phyloP scores from a whole-genome alignment of 2,329 filamentous ascomycete genomes.

The Atkinsonella texensis region DNA sequence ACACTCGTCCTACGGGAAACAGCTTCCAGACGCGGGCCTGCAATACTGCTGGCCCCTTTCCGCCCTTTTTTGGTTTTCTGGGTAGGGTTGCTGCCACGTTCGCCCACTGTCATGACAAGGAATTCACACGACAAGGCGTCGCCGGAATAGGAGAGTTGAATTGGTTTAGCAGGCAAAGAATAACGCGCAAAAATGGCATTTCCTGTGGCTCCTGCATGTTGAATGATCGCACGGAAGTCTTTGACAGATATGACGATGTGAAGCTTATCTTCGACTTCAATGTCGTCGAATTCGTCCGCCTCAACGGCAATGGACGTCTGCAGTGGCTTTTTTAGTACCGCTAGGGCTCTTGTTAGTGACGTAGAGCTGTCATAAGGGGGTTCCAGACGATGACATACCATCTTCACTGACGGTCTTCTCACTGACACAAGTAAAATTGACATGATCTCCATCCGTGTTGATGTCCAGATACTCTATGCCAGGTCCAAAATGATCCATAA shows the following conservation, averaged over 20 bases:
- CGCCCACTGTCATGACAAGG: conserved; percentile 71
- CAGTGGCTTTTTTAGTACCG: conserved; percentile 67
- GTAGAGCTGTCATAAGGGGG: not conserved
- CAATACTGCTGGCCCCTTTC: conserved; percentile 24
- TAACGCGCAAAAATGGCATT: conserved; percentile 57
- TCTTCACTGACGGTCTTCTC: conserved; percentile 61
- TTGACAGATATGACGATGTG: conserved; percentile 75
- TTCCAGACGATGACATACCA: conserved; percentile 16
- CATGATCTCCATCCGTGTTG: conserved; percentile 58
- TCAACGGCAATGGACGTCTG: conserved; percentile 71
- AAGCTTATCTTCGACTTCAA: conserved; percentile 60
- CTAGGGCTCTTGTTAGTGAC: conserved; percentile 24
- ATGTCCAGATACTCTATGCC: conserved; percentile 74
- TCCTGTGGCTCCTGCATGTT: conserved; percentile 59
- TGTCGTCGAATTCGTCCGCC: conserved; percentile 63
- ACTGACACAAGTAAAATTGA: conserved; percentile 71
- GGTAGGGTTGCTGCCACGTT: conserved; percentile 37
- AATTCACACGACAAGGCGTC: conserved; percentile 64
- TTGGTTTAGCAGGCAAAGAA: conserved; percentile 56
- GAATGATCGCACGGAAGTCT: conserved; percentile 68
- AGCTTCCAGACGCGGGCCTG: conserved; percentile 34
- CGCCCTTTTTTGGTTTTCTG: conserved; percentile 36
- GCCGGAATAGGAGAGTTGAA: conserved; percentile 59
- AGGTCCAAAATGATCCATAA: conserved; percentile 70
- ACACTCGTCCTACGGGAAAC: conserved; percentile 31